These are phyloP conservation scores for Ascomycota sp. DNA, from an alignment of 2,329 filamentous ascomycete genomes.

Conservation along the genomic window DNA sequence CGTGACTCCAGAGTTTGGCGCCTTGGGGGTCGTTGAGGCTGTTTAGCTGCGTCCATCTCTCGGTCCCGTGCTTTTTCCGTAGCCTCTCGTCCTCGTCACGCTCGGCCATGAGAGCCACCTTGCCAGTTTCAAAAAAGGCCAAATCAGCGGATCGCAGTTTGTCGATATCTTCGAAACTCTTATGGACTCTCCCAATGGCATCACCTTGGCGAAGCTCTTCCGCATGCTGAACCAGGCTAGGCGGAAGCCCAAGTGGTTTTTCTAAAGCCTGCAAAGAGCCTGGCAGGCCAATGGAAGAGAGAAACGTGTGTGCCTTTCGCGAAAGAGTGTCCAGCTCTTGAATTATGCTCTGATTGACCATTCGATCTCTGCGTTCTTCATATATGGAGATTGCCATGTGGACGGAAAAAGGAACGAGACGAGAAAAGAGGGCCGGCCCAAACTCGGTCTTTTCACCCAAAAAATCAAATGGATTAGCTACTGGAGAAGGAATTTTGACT, in stretches of 20 bases:
- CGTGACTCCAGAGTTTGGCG: slow-evolving; percentile 49
- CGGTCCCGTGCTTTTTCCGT: slow-evolving; percentile 61
- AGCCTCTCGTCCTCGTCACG: slow-evolving; percentile 62
- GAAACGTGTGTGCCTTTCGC: slow-evolving; percentile 51
- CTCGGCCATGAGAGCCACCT: slow-evolving; percentile 54
- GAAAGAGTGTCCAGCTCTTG: slow-evolving; percentile 66
- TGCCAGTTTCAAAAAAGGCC: slow-evolving; percentile 62
- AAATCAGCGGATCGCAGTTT: slow-evolving; percentile 68
- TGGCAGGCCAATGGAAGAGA: slow-evolving; percentile 68
- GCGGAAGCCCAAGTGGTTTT: slow-evolving; percentile 76
- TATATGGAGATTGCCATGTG: slow-evolving; percentile 92
- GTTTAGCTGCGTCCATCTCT: slow-evolving; percentile 53
- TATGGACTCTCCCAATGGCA: slow-evolving; percentile 52
- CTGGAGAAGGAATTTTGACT: slow-evolving; percentile 55
- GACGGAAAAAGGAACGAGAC: slow-evolving; percentile 84
- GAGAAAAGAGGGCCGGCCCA: slow-evolving; percentile 67
- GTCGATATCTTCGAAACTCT: slow-evolving; percentile 69
- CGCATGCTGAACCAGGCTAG: slow-evolving; percentile 65
- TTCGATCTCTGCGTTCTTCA: slow-evolving; percentile 69
- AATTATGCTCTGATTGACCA: slow-evolving; percentile 74
- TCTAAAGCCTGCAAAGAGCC: slow-evolving; percentile 86
- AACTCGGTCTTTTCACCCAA: slow-evolving; percentile 63
- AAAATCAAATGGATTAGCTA: slow-evolving; percentile 57
- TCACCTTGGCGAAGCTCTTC: slow-evolving; percentile 87
- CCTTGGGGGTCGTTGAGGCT: slow-evolving; percentile 45